Percentiles rank a stretch among this genome's conserved stretches.
phyloP scores from a whole-genome alignment of 2,329 filamentous ascomycete species.

The Calonectria crousiana region DNA sequence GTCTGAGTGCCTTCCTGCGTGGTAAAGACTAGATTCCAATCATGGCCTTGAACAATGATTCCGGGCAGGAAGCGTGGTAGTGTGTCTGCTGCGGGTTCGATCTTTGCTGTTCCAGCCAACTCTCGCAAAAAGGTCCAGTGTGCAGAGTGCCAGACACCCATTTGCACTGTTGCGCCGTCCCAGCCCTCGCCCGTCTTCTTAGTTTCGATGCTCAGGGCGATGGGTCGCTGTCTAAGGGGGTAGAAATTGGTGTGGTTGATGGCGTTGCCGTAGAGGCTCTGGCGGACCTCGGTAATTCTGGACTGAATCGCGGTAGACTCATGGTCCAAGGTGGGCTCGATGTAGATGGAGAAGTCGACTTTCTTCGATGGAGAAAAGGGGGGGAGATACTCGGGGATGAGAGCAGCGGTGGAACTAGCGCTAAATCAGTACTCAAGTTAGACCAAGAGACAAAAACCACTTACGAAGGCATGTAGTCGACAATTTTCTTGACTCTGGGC shows the following conservation, averaged over 20 bases:
- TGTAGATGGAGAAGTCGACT: constrained; percentile 30
- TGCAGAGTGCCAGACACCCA: constrained; percentile 17
- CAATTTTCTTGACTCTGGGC: background rate
- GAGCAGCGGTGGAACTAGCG: constrained; percentile 16
- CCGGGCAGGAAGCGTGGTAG: background rate
- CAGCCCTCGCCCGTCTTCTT: constrained; percentile 23
- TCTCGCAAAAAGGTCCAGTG: constrained; percentile 16
- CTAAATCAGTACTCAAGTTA: background rate
- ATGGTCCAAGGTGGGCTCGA: constrained; percentile 5
- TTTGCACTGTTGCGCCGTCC: constrained; percentile 17
- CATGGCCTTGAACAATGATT: constrained; percentile 15
- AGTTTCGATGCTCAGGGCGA: constrained; percentile 23
- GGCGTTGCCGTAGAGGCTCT: background rate
- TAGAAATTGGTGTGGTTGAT: constrained; percentile 14
- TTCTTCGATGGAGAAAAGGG: background rate
- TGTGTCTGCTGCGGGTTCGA: background rate
- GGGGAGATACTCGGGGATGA: constrained; percentile 10
- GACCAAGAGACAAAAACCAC: background rate
- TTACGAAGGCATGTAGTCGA: constrained; percentile 3
- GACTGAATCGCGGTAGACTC: background rate
- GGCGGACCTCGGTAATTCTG: background rate
- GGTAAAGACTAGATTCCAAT: constrained; percentile 9
- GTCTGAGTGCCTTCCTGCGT: constrained; percentile 7
- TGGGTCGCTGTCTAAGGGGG: constrained; percentile 17
- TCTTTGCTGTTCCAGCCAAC: background rate